Evolutionary conservation across 208 protist genomes (phyloP).

Genomic region (Endotrypanum monterogeii): DNA sequence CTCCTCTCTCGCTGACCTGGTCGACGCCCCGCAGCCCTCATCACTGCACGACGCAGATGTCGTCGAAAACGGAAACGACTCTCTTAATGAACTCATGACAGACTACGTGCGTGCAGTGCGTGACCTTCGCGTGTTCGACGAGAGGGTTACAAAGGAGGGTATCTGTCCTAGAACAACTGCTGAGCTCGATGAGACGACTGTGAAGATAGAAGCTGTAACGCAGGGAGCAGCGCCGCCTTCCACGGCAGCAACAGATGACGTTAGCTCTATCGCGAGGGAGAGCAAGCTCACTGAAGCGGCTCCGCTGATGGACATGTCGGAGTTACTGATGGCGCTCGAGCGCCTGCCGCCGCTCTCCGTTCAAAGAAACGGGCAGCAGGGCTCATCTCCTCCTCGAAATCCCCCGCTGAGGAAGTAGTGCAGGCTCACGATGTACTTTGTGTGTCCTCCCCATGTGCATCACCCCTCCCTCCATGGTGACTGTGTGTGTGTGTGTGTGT

Average conservation of each 20-base stretch:
- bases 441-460: not conserved
- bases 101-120: slow-evolving; percentile 39
- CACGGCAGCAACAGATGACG: not conserved
- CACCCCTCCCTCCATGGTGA: not conserved
- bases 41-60: not conserved
- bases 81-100: slow-evolving; percentile 43
- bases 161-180: not conserved
- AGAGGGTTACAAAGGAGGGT: not conserved
- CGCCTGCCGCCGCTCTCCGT: slow-evolving; percentile 19
- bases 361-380: not conserved
- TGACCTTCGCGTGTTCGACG: slow-evolving; percentile 13
- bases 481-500: too few relatives aligned
- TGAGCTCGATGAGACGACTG: not conserved
- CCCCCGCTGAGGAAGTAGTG: not conserved
- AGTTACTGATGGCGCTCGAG: slow-evolving; percentile 25
- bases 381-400: not conserved
- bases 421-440: not conserved
- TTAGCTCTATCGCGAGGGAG: not conserved
- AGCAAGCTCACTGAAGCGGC: not conserved
- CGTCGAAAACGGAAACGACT: not conserved
- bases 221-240: not conserved
- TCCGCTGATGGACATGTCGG: slow-evolving; percentile 4
- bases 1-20: not conserved
- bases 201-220: not conserved
- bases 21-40: not conserved